Evolutionary conservation across 176 grass and related monocot genomes (phyloP), one percentile per base, ranked within the genome.

Genomic region (Panicum miliaceum): DNA sequence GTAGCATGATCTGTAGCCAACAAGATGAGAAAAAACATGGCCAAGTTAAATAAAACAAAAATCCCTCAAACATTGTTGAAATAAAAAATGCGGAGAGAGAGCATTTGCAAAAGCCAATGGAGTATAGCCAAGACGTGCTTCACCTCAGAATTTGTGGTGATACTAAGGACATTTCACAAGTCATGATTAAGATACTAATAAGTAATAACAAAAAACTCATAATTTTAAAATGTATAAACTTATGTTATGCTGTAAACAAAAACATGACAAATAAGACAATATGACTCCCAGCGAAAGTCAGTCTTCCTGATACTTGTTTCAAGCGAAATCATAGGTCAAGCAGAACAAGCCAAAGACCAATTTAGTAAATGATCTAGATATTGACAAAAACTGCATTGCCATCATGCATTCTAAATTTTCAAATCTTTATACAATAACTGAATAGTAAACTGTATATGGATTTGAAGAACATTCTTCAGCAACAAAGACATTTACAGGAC

Each of bases 1-100:
- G 93, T 73, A 98, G 90, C 96, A 98, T 98, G 79, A 98, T 86
- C 96, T 98, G 63, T 65, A 79, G 36, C n/a, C 59, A 82, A 23
- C 27, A 75, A 81, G 8, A 74, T 80, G 38, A 63, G 23, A 70
- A 81, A 76, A 32, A 74, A 19, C 54, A 88, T 13, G 40, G 67
- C 32, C 40, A 87, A 64, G 37, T 64, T 62, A 76, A 57, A 71
- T 38, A 66, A 29, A 36, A 47, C 71, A 66, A 77, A 78, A 77
- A 78, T 77, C 69, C 35, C 35, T 71, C 25, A 36, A 68, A 75
- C 40, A 84, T 78, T 83, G 61, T 19, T 54, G 58, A 73, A 79
- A 84, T 42, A 71, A 86, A 68, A 63, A 51, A 71, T 59, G 40
- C 35, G 22, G 45, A n/a, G 8, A 9, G 8, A n/a, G 12, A 75